Evolutionary conservation across 176 grass and related monocot genomes (phyloP).

Genomic region (Microstegium vimineum): DNA sequence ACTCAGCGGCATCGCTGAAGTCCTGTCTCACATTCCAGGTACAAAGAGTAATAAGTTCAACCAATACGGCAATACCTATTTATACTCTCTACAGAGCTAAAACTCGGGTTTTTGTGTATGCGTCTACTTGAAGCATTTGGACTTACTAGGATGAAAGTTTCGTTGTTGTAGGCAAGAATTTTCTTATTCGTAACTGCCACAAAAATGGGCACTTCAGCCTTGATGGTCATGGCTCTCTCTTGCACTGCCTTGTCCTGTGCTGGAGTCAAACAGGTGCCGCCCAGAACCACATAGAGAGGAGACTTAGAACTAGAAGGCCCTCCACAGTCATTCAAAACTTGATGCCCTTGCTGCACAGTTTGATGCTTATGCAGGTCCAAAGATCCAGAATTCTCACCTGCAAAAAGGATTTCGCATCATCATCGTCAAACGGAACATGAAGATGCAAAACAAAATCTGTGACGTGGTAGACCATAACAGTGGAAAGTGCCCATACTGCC

Average conservation of each 20-base stretch:
- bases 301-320: not conserved
- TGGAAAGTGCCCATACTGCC: not conserved
- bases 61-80: not conserved
- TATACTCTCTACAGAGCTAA: not conserved
- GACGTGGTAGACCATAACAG: not conserved
- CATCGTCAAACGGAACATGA: not conserved
- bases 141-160: not conserved
- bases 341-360: not conserved
- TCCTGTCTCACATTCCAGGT: not conserved
- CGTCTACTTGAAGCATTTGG: not conserved
- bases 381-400: not conserved
- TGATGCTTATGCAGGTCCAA: not conserved
- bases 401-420: not conserved
- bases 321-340: not conserved
- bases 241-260: slow-evolving; percentile 11
- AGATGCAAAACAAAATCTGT: not conserved
- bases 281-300: not conserved
- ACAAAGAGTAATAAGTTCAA: not conserved
- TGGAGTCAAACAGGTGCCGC: not conserved
- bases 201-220: not conserved
- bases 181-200: not conserved
- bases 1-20: not conserved
- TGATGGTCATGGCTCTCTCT: not conserved
- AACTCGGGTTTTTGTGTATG: not conserved
- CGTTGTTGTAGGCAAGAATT: not conserved